Evolutionary conservation across 768 basidiomycete species (phyloP).

Genomic region (Suillus americanus): DNA sequence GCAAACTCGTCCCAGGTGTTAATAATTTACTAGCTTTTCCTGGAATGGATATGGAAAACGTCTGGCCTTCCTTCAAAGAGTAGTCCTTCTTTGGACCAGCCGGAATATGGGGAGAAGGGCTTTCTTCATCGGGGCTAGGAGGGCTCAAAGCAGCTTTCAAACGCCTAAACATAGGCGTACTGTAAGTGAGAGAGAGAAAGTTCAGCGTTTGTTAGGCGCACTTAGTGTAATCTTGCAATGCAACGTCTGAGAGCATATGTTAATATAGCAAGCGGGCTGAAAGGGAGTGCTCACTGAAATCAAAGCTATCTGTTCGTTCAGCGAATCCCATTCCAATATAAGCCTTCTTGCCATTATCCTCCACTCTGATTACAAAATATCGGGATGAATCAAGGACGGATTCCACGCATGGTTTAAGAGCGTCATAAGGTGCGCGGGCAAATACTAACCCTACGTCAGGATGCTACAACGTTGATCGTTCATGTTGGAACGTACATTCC

Average conservation of each 20-base stretch:
- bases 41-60: conserved; percentile 88
- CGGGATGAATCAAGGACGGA: conserved; percentile 94
- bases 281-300: conserved; percentile 68
- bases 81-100: conserved; percentile 89
- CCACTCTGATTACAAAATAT: conserved; percentile 91
- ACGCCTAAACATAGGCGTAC: conserved; percentile 41
- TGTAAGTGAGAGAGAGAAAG: not conserved
- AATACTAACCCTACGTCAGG: conserved; percentile 57
- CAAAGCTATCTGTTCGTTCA: conserved; percentile 87
- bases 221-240: conserved; percentile 86
- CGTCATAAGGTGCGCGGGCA: conserved; percentile 82
- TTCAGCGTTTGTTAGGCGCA: conserved; percentile 27
- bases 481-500: conserved; percentile 53
- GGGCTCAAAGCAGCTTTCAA: conserved; percentile 64
- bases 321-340: conserved; percentile 94
- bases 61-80: conserved; percentile 91
- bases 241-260: conserved; percentile 57
- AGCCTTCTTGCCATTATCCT: conserved; percentile 84
- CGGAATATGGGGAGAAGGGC: conserved; percentile 68
- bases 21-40: conserved; percentile 54
- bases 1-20: conserved; percentile 35
- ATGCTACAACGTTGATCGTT: conserved; percentile 6
- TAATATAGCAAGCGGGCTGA: not conserved
- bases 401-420: conserved; percentile 80
- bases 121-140: conserved; percentile 38